Conservation (phyloP, 164 flowering plant genomes). For the Chimonanthus praecox region DNA sequence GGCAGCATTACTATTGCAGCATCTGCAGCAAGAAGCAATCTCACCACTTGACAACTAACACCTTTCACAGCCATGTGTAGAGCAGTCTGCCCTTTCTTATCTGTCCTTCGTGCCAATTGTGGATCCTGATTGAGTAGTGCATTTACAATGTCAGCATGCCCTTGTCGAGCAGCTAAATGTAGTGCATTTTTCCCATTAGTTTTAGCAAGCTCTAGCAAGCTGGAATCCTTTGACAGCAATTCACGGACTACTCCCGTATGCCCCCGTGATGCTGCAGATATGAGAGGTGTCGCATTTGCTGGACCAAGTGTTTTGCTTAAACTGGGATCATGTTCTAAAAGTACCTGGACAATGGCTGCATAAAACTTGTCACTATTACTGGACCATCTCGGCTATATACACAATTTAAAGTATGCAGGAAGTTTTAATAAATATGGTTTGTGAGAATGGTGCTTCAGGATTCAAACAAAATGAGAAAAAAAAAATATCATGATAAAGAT, state of each 20-base stretch:
- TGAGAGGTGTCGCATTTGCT: slow-evolving; percentile 73
- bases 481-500: neutral
- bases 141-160: slow-evolving; percentile 72
- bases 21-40: slow-evolving; percentile 68
- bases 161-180: slow-evolving; percentile 71
- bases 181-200: slow-evolving; percentile 82
- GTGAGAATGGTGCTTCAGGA: neutral
- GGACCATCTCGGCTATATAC: neutral
- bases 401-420: neutral
- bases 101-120: slow-evolving; percentile 68
- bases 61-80: slow-evolving; percentile 94
- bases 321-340: slow-evolving; percentile 56
- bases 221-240: slow-evolving; percentile 49
- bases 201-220: slow-evolving; percentile 57
- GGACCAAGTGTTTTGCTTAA: slow-evolving; percentile 58
- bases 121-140: slow-evolving; percentile 65
- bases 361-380: slow-evolving; percentile 13
- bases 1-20: slow-evolving; percentile 89
- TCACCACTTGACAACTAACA: slow-evolving; percentile 59
- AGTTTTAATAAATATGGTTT: neutral
- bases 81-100: slow-evolving; percentile 88
- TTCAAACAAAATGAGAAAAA: slow-evolving; percentile 1
- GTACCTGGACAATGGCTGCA: slow-evolving; percentile 70
- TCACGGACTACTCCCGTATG: slow-evolving; percentile 65
- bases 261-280: slow-evolving; percentile 76